Conservation (phyloP, 2,329 filamentous ascomycete species). For the Penicillium frequentans region DNA sequence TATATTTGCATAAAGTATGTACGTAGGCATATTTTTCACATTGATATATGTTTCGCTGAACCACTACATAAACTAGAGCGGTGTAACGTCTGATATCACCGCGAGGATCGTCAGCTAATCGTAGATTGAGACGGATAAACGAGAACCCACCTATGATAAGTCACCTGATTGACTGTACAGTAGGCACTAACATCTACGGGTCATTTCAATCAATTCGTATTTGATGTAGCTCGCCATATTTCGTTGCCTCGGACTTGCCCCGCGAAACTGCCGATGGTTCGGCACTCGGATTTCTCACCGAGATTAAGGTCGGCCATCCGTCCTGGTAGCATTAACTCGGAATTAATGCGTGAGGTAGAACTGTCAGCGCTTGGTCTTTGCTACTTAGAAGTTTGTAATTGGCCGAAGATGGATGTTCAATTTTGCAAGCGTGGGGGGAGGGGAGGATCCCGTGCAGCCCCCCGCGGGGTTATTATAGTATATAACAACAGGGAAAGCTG, state of each 20-base stretch:
- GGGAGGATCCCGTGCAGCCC: constrained; percentile 8
- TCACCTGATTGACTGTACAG: background rate
- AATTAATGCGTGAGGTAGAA: constrained; percentile 26
- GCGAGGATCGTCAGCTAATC: background rate
- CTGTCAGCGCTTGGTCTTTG: background rate
- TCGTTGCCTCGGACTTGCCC: constrained; percentile 31
- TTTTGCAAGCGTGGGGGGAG: constrained; percentile 16
- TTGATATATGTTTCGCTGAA: background rate
- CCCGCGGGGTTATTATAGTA: constrained; percentile 15
- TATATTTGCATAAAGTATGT: background rate
- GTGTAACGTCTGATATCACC: background rate
- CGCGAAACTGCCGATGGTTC: constrained; percentile 19
- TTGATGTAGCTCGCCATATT: background rate
- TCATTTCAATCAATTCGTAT: background rate
- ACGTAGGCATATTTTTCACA: background rate
- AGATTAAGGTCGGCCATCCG: constrained; percentile 2
- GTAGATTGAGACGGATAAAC: background rate
- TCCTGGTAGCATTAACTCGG: constrained; percentile 17
- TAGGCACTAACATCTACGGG: background rate
- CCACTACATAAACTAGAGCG: background rate
- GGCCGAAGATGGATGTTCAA: background rate
- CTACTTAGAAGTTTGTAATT: background rate
- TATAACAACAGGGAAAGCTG: constrained; percentile 1
- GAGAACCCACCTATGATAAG: background rate
- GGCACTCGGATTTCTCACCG: constrained; percentile 32